A percentile compares a stretch with the other conserved stretches of the same genome.
phyloP scores from a whole-genome alignment of 768 basidiomycete species.

The Suillus weaverae region DNA sequence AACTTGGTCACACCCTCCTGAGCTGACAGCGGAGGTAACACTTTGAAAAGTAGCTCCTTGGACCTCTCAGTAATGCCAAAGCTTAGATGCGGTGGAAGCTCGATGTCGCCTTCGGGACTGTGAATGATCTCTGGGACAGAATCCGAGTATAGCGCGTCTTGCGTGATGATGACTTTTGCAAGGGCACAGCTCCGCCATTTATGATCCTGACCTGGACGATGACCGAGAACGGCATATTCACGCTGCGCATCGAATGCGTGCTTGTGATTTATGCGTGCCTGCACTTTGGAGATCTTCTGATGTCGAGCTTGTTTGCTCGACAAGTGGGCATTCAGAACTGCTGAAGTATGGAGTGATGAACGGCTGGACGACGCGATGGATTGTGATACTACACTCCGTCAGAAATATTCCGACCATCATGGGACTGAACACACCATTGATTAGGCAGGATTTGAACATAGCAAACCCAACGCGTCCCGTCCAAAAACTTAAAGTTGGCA shows the following conservation, averaged over 20 bases:
- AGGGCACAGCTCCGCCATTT: conserved; percentile 73
- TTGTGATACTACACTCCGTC: conserved; percentile 34
- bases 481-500: conserved; percentile 1
- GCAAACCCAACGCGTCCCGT: conserved; percentile 1
- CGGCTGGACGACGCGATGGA: conserved; percentile 42
- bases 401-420: background rate
- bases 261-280: conserved; percentile 45
- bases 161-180: conserved; percentile 58
- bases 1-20: conserved; percentile 26
- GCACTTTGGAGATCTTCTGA: conserved; percentile 44
- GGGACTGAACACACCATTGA: conserved; percentile 19
- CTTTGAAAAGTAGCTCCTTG: conserved; percentile 63
- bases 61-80: conserved; percentile 64
- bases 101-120: conserved; percentile 38
- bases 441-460: conserved; percentile 30
- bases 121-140: conserved; percentile 26
- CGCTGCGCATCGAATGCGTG: conserved; percentile 40
- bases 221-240: conserved; percentile 76
- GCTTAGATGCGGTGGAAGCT: conserved; percentile 53
- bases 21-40: conserved; percentile 58
- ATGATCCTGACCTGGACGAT: conserved; percentile 57
- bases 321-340: conserved; percentile 36
- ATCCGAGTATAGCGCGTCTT: conserved; percentile 41
- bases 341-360: conserved; percentile 50
- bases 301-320: conserved; percentile 36